Base-by-base conservation (phyloP, 179 eudicot species). In the Vitellaria paradoxa region DNA sequence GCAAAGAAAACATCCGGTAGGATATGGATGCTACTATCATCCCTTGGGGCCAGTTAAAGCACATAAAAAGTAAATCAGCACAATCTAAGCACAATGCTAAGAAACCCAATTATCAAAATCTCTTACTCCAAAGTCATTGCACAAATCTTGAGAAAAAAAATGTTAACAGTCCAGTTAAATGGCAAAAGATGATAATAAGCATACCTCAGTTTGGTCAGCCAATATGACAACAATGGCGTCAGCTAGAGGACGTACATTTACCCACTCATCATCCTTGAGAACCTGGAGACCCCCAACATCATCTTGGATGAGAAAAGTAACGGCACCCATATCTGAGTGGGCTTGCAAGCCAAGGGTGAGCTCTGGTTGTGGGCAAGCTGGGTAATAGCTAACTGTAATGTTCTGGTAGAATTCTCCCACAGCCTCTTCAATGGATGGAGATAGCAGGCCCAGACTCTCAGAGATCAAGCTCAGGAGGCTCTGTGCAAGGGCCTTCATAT, bases 191-290 rank as follows among this genome's bases (percentile, higher is more conserved):
- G 30, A 62, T 23, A 73, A 69, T 57, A 75, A 77, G 72, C 53
- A 63, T 88, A 96, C 99, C 97, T 96, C 99, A 69, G 98, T 92
- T 83, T 96, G 99, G 87, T 96, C 99, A 53, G 96, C 89, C 88
- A 96, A 84, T 55, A 96, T 82, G 65, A 96, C 98, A 71, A 96
- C 85, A 53, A 96, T 89, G 49, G 97, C 98, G 66, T 90, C 91
- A 78, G 89, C 73, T 52, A 88, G 17, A 53, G 99, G 96, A 76
- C 86, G 86, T 50, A 93, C 97, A 64, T 74, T 81, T n/a, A 93
- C 81, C 99, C 99, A 96, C 78, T 88, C 89, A 45, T 88, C 94
- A 76, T 89, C 96, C 87, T 93, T 96, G 42, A 81, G 81, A 70
- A 92, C 96, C 76, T 96, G 90, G 75, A 96, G 96, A 67, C 99